These are phyloP conservation scores for Penicillium sp. DNA, from an alignment of 2,329 filamentous ascomycete species.

Conservation along the genomic window DNA sequence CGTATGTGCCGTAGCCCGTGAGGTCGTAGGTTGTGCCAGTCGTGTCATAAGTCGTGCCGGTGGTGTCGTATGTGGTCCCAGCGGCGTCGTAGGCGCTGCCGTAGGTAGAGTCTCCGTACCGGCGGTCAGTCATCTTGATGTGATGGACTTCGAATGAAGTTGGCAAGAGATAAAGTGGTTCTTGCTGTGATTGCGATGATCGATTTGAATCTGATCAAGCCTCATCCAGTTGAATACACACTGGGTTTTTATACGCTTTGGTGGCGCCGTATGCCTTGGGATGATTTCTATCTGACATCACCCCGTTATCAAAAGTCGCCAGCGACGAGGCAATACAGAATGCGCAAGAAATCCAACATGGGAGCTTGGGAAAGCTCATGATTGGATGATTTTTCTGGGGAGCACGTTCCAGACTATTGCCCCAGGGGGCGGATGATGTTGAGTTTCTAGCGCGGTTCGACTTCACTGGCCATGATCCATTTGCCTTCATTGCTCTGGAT, in stretches of 20 bases:
- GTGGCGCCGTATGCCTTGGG: conserved; percentile 13
- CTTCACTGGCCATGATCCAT: no score
- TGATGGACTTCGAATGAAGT: conserved; percentile 4
- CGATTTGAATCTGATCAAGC: neutral
- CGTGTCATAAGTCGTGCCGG: conserved; percentile 16
- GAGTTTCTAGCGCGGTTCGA: neutral
- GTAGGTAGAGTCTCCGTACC: conserved; percentile 18
- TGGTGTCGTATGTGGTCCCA: conserved; percentile 23
- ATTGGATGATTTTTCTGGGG: conserved; percentile 6
- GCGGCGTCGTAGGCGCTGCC: conserved; percentile 17
- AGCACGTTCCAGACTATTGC: conserved; percentile 11
- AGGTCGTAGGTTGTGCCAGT: conserved; percentile 12
- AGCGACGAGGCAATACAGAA: conserved; percentile 10
- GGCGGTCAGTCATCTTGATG: conserved; percentile 17
- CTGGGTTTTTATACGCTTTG: conserved; percentile 12
- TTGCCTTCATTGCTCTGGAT: no score
- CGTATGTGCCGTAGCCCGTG: conserved; percentile 16
- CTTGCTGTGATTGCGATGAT: neutral
- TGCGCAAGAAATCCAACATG: neutral
- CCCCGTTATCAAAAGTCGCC: conserved; percentile 2
- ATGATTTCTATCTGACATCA: conserved; percentile 21
- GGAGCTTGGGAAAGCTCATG: neutral
- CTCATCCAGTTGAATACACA: neutral
- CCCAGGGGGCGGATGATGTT: conserved; percentile 15
- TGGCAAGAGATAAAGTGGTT: neutral